Conservation (phyloP, 2,329 filamentous ascomycete species). For the Orbilia ellipsospora region DNA sequence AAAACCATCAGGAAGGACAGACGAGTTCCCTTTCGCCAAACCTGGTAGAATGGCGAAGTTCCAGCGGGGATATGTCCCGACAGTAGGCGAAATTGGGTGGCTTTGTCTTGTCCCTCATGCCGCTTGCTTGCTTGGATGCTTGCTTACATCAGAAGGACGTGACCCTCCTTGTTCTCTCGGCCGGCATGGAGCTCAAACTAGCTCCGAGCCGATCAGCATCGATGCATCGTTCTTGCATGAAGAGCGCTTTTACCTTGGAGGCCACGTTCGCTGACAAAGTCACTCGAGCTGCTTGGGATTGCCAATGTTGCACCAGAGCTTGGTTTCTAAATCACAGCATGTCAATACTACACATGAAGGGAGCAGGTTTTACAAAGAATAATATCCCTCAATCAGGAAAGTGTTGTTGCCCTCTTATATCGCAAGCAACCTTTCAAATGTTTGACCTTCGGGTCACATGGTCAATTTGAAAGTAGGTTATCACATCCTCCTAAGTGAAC, state of each 20-base stretch:
- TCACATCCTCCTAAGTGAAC: conserved; percentile 20
- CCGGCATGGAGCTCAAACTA: conserved; percentile 44
- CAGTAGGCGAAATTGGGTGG: conserved; percentile 53
- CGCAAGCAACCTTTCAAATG: not conserved
- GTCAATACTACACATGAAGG: too few relatives aligned
- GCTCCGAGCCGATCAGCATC: conserved; percentile 23
- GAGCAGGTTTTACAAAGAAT: too few relatives aligned
- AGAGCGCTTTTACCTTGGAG: not conserved
- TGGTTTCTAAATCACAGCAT: too few relatives aligned
- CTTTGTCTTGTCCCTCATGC: conserved; percentile 32
- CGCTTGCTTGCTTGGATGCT: too few relatives aligned
- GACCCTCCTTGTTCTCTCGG: conserved; percentile 22
- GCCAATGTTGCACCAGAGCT: not conserved
- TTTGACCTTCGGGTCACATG: conserved; percentile 56
- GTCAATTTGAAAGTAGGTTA: conserved; percentile 56
- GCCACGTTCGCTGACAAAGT: conserved; percentile 24
- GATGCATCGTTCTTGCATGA: conserved; percentile 11
- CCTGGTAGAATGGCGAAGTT: conserved; percentile 18
- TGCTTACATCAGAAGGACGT: conserved; percentile 44
- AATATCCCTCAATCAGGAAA: too few relatives aligned
- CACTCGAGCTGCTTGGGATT: conserved; percentile 8
- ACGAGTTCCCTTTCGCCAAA: conserved; percentile 17
- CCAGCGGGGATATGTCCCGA: conserved; percentile 35
- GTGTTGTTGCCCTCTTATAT: too few relatives aligned
- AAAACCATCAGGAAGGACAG: not conserved